Evolutionary conservation across 768 basidiomycete species (phyloP), one percentile per base, ranked within the genome.

Genomic region (Trametes cinnabarina): DNA sequence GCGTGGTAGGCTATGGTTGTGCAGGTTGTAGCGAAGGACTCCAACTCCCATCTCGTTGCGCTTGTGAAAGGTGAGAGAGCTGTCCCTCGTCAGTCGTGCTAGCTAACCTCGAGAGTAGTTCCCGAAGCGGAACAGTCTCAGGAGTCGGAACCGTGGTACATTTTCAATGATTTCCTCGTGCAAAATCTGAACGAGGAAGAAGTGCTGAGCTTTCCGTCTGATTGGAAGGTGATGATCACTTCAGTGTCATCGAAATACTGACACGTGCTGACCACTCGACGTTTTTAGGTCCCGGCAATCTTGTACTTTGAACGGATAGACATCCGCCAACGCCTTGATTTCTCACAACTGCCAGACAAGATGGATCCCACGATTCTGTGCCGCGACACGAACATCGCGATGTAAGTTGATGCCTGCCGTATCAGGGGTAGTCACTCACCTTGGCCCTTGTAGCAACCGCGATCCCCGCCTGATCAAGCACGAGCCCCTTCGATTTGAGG

Each of bases 201-300:
- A 65, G 96, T 92, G 1, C 72, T 98, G 57, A 86, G 87, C 66
- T 94, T 97, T 67, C 85, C 89, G 9, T 86, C 80, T n/a, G 79
- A 77, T 44, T 99, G 96, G 96, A 99, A 99, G 83, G 95, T 90
- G n/a, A n/a, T n/a, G n/a, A n/a, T n/a, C n/a, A n/a, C n/a, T n/a
- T n/a, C n/a, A n/a, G n/a, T n/a, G n/a, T n/a, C n/a, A n/a, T n/a
- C n/a, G n/a, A n/a, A n/a, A n/a, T n/a, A n/a, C n/a, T n/a, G n/a
- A n/a, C n/a, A n/a, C 17, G 49, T 23, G 67, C 37, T 48, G 14
- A 25, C 4, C 7, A 10, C 11, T 19, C 15, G 11, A 1, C 5
- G 2, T 1, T 15, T 32, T 39, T n/a, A 89, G 92, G 82, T 90
- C 8, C 96, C 96, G 1, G 84, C 94, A 1, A 82, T 98, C n/a